These are phyloP conservation scores for Dactylonectria estremocensis DNA, from an alignment of 2,329 filamentous ascomycete species.

Conservation along the genomic window DNA sequence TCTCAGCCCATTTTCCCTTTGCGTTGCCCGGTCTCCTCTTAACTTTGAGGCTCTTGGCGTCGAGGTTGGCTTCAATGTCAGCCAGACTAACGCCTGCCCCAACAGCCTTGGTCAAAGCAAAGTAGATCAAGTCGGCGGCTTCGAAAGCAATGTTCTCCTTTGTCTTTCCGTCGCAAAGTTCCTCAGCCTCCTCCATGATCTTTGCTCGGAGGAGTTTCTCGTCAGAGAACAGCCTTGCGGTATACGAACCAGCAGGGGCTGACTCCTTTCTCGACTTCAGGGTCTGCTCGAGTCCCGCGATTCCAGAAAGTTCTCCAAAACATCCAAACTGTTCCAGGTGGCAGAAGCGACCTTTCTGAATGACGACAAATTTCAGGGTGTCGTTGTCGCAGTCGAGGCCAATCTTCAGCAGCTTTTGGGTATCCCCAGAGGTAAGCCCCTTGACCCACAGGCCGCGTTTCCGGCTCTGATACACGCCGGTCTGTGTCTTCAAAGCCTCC, in stretches of 20 bases:
- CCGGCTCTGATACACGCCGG: conserved; percentile 94
- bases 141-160: conserved; percentile 92
- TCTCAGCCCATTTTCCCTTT: conserved; percentile 92
- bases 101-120: conserved; percentile 91
- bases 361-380: conserved; percentile 90
- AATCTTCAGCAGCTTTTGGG: conserved; percentile 88
- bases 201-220: conserved; percentile 91
- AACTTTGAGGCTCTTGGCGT: conserved; percentile 95
- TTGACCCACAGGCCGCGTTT: conserved; percentile 98
- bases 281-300: conserved; percentile 90
- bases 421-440: conserved; percentile 93
- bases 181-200: conserved; percentile 98
- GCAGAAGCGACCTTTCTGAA: conserved; percentile 93
- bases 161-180: conserved; percentile 88
- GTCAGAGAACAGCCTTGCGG: conserved; percentile 91
- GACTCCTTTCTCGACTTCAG: conserved; percentile 85
- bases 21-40: conserved; percentile 94
- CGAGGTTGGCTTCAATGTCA: conserved; percentile 92
- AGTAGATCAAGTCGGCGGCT: conserved; percentile 95
- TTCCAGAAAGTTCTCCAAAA: conserved; percentile 87
- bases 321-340: conserved; percentile 94
- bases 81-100: conserved; percentile 87
- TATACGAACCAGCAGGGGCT: conserved; percentile 93
- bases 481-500: conserved; percentile 84
- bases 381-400: conserved; percentile 95